These are phyloP conservation scores for Collybiopsis luxurians DNA, from an alignment of 768 basidiomycete genomes.

Conservation along the genomic window DNA sequence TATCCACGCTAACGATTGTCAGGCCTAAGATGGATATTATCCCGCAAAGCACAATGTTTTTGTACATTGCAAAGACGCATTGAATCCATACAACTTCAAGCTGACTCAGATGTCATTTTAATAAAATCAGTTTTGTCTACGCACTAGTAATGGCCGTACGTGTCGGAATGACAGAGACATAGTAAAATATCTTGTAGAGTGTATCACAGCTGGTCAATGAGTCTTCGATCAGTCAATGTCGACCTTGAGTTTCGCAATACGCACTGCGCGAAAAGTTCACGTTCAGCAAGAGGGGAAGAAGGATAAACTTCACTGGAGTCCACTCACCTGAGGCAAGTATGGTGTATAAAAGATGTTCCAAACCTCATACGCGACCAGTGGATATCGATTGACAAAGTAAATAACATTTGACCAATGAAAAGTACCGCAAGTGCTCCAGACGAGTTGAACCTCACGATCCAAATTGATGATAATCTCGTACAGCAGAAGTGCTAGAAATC, in stretches of 20 bases:
- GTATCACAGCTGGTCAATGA: neutral
- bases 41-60: neutral
- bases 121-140: no score
- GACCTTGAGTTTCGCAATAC: neutral
- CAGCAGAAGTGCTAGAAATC: neutral
- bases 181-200: no score
- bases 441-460: neutral
- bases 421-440: neutral
- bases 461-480: constrained; percentile 2
- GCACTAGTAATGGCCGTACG: neutral
- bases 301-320: neutral
- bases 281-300: no score
- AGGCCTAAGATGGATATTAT: neutral
- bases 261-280: neutral
- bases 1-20: neutral
- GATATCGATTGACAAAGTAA: neutral
- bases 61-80: neutral
- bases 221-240: neutral
- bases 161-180: neutral
- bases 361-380: neutral
- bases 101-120: neutral
- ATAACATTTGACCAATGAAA: neutral
- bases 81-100: neutral
- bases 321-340: neutral
- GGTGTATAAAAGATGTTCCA: neutral